phyloP scores from a whole-genome alignment of 208 protist species.

The Angomonas ambiguus region DNA sequence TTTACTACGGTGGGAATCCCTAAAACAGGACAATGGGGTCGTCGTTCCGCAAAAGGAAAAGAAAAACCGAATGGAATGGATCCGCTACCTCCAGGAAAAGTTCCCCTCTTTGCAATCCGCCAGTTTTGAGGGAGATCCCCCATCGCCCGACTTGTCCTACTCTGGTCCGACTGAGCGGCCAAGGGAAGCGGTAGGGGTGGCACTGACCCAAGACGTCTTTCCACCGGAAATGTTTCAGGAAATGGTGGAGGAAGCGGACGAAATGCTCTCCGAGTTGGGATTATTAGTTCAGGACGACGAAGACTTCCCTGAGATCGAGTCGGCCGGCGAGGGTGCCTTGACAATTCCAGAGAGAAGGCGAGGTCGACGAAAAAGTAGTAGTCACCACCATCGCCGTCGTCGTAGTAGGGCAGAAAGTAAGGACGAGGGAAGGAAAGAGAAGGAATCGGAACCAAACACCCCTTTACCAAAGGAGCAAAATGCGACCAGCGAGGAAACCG shows the following conservation, averaged over 20 bases:
- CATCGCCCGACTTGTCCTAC: not conserved
- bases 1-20: slow-evolving; percentile 7
- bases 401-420: not conserved
- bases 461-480: not conserved
- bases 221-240: not conserved
- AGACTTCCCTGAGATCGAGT: no score
- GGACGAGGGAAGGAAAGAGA: not conserved
- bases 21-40: not conserved
- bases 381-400: not conserved
- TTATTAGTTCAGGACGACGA: no score
- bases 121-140: not conserved
- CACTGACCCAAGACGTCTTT: not conserved
- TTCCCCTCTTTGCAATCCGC: not conserved
- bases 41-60: not conserved
- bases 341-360: not conserved
- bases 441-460: no score
- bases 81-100: not conserved
- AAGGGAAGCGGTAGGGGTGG: not conserved
- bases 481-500: not conserved
- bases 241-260: slow-evolving; percentile 2
- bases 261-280: not conserved
- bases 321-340: not conserved
- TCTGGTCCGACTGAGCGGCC: not conserved
- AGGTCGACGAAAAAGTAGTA: not conserved
- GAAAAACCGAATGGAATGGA: not conserved